These are phyloP conservation scores for Durio zibethinus DNA, from an alignment of 345 rosid species.

Conservation along the genomic window DNA sequence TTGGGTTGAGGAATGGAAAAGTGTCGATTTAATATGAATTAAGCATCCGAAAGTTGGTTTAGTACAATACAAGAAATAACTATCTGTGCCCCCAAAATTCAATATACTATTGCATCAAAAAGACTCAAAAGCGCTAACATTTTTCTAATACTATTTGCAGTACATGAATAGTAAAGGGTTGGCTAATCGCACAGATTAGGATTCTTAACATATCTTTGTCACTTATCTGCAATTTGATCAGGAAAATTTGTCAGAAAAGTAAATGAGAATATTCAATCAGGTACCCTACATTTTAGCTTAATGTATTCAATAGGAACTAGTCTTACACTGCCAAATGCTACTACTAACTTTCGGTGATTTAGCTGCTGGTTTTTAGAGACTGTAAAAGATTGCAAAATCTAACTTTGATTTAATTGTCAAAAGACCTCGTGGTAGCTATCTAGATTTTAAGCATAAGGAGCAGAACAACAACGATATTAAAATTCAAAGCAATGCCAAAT, in stretches of 20 bases:
- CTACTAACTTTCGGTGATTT: constrained; percentile 2
- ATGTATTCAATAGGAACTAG: not conserved
- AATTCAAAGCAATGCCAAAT: not conserved
- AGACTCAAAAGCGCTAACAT: not conserved
- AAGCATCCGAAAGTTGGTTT: not conserved
- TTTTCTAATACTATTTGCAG: not conserved
- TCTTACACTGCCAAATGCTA: not conserved
- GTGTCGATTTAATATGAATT: not conserved
- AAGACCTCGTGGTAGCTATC: not conserved
- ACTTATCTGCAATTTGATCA: constrained; percentile 2
- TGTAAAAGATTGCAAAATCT: not conserved
- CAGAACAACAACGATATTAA: not conserved
- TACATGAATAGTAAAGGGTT: not conserved
- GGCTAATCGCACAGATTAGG: constrained; percentile 5
- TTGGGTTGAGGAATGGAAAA: not conserved
- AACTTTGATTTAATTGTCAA: not conserved
- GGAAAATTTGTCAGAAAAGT: not conserved
- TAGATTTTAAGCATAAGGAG: not conserved
- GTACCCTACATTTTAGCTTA: not conserved
- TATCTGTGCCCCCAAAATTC: not conserved
- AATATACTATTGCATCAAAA: not conserved
- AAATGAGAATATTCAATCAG: not conserved
- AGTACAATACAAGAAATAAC: not conserved
- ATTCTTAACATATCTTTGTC: constrained; percentile 9
- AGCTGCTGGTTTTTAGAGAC: not conserved